Percentiles rank a stretch among this genome's conserved stretches.
phyloP scores from a whole-genome alignment of 495 filamentous ascomycete species.

The Margaritispora aquatica region DNA sequence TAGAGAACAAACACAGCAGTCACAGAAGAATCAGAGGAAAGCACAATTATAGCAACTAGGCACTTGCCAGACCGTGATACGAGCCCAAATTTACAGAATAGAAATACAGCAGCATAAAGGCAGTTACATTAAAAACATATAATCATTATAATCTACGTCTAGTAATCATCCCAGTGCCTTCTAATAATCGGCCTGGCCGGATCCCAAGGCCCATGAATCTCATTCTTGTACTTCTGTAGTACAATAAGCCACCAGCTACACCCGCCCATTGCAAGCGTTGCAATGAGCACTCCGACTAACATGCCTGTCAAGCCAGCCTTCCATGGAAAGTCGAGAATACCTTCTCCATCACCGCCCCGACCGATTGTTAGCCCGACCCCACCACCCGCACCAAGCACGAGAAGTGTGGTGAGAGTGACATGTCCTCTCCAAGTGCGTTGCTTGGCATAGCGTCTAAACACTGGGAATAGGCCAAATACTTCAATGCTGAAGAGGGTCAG shows the following conservation, averaged over 20 bases:
- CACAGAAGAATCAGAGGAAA: too few relatives aligned
- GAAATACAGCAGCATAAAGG: too few relatives aligned
- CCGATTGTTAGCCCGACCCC: conserved; percentile 60
- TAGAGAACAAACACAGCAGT: too few relatives aligned
- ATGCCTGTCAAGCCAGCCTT: conserved; percentile 64
- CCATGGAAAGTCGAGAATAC: conserved; percentile 38
- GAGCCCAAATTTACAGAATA: too few relatives aligned
- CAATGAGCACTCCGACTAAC: conserved; percentile 63
- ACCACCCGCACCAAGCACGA: conserved; percentile 75
- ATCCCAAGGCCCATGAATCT: conserved; percentile 97
- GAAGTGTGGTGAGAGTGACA: conserved; percentile 64
- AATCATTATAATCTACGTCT: background rate
- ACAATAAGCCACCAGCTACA: conserved; percentile 98
- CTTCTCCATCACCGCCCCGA: conserved; percentile 44
- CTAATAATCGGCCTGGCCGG: conserved; percentile 78
- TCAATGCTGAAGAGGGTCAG: conserved; percentile 94
- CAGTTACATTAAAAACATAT: too few relatives aligned
- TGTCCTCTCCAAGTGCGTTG: conserved; percentile 83
- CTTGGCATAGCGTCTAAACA: conserved; percentile 82
- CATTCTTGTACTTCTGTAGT: conserved; percentile 97
- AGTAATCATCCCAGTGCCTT: conserved; percentile 24
- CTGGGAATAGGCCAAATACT: conserved; percentile 93
- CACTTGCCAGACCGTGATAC: too few relatives aligned
- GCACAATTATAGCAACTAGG: too few relatives aligned
- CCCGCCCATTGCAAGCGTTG: conserved; percentile 76